A percentile compares a stretch with the other conserved stretches of the same genome.
These are phyloP conservation scores for Peniophora sp. DNA, from an alignment of 1,284 basidiomycete species.

Conservation along the genomic window DNA sequence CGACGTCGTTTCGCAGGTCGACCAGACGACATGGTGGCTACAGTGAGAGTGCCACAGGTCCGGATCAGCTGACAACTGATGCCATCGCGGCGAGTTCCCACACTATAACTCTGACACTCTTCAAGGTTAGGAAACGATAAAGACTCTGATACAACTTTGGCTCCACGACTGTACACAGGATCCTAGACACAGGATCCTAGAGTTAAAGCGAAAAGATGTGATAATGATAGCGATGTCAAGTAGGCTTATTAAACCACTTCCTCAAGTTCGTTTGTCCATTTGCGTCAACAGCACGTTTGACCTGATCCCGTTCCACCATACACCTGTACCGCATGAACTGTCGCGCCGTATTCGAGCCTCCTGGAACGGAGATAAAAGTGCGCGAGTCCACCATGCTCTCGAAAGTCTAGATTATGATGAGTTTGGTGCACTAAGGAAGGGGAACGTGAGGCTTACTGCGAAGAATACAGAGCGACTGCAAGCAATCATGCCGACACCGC, in stretches of 20 bases:
- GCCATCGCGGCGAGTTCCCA: background rate
- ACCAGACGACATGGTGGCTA: background rate
- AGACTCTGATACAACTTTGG: too few species aligned
- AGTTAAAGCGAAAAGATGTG: too few species aligned
- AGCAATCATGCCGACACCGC: constrained; percentile 67
- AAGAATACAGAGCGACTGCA: constrained; percentile 55
- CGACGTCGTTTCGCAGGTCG: constrained; percentile 24
- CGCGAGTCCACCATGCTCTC: constrained; percentile 48
- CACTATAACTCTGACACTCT: too few species aligned
- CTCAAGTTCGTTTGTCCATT: constrained; percentile 62
- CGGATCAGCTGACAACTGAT: background rate
- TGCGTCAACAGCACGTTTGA: constrained; percentile 59
- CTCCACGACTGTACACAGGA: too few species aligned
- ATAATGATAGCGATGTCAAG: constrained; percentile 13
- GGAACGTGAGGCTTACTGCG: constrained; percentile 31
- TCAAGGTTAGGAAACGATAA: too few species aligned
- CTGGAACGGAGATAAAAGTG: constrained; percentile 42
- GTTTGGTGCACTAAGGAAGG: background rate
- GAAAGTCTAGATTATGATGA: constrained; percentile 49
- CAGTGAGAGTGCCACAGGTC: background rate
- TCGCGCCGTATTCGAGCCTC: constrained; percentile 38
- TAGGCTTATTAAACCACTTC: constrained; percentile 64
- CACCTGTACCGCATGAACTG: constrained; percentile 67
- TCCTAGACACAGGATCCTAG: too few species aligned
- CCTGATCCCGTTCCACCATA: constrained; percentile 42